Percentiles rank a stretch among this genome's conserved stretches.
Conservation (phyloP, 106 monocot species). For the Apostasia ramifera region DNA sequence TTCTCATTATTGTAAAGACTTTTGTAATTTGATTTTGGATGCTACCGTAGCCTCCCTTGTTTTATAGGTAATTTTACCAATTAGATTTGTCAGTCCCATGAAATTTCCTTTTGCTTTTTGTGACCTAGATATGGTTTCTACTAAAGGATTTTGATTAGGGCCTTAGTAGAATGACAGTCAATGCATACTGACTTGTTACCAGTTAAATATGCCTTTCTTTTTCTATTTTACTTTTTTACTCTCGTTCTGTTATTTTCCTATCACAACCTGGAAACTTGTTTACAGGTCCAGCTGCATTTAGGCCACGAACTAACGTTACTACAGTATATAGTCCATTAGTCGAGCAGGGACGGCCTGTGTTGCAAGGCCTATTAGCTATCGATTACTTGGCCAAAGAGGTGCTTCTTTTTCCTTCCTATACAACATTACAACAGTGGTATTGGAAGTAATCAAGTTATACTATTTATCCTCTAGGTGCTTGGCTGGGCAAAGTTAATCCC, state of each 20-base stretch:
- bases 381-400: constrained; percentile 94
- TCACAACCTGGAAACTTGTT: constrained; percentile 3
- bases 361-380: constrained; percentile 90
- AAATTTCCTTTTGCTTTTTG: no score
- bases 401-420: neutral
- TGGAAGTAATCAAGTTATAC: constrained; percentile 1
- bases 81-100: no score
- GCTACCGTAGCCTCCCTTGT: no score
- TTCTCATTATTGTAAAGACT: no score
- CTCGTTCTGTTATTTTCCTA: neutral
- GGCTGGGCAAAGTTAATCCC: constrained; percentile 94
- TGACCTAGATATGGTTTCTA: no score
- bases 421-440: neutral
- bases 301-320: constrained; percentile 62
- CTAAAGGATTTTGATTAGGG: no score
- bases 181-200: no score
- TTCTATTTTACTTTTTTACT: neutral
- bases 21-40: no score
- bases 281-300: constrained; percentile 93
- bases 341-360: constrained; percentile 84
- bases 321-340: constrained; percentile 52
- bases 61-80: no score
- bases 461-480: constrained; percentile 51
- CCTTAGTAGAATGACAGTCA: no score
- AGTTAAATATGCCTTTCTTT: neutral